A percentile compares a stretch with the other conserved stretches of the same genome.
Conservation (phyloP, 2,329 filamentous ascomycete species). For the Claviceps sorghi region DNA sequence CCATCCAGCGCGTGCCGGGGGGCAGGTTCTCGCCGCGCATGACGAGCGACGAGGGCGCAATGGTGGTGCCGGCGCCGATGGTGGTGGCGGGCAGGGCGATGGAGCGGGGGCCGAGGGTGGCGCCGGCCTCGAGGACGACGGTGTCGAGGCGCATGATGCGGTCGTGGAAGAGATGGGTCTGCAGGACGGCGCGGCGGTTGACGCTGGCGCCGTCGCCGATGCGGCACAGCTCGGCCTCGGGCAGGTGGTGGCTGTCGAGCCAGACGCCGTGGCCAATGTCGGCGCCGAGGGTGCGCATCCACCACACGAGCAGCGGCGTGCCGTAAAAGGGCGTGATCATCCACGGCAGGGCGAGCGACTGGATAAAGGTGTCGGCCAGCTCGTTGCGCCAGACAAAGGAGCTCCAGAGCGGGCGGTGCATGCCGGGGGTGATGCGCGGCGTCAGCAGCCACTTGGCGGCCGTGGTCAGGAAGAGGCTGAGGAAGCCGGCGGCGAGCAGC, state of each 20-base stretch:
- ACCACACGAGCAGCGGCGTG: conserved; percentile 9
- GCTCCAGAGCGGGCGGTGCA: conserved; percentile 11
- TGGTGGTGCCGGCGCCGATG: conserved; percentile 9
- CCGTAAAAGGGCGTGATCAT: conserved; percentile 8
- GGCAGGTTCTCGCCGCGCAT: conserved; percentile 12
- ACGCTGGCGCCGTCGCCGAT: conserved; percentile 10
- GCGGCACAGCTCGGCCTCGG: conserved; percentile 9
- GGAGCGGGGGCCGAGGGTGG: conserved; percentile 9
- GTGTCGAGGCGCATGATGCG: conserved; percentile 11
- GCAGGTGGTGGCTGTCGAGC: conserved; percentile 11
- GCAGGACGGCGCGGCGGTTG: conserved; percentile 10
- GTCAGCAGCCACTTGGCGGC: conserved; percentile 10
- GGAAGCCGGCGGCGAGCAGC: conserved; percentile 2
- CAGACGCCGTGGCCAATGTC: conserved; percentile 11
- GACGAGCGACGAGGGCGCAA: conserved; percentile 9
- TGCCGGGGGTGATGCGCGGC: conserved; percentile 7
- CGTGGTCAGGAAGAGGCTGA: conserved; percentile 5
- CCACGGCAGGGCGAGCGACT: conserved; percentile 14
- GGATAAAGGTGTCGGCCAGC: conserved; percentile 46
- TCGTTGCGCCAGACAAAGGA: conserved; percentile 19
- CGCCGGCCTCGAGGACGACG: conserved; percentile 8
- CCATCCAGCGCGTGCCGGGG: conserved; percentile 9
- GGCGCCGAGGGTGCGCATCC: conserved; percentile 10
- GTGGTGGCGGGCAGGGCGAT: conserved; percentile 10
- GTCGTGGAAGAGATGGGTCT: conserved; percentile 12